Conservation (phyloP, 768 basidiomycete species). For the Amanita brunnescens region DNA sequence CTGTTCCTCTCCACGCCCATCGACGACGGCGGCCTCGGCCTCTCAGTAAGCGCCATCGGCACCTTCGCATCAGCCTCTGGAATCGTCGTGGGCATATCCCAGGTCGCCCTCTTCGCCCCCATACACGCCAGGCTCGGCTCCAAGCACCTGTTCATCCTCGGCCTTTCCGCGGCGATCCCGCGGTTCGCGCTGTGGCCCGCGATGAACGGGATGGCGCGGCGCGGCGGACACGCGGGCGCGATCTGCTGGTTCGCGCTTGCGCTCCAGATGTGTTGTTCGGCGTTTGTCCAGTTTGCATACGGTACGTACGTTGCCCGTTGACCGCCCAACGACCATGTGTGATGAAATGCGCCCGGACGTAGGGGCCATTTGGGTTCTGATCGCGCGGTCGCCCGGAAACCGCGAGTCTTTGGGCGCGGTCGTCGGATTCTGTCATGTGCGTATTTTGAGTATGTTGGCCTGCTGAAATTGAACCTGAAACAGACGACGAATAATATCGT, state of each 20-base stretch:
- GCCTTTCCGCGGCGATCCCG: slow-evolving; percentile 33
- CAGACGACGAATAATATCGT: too few species aligned
- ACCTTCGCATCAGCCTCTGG: slow-evolving; percentile 43
- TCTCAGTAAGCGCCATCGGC: slow-evolving; percentile 51
- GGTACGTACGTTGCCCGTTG: too few species aligned
- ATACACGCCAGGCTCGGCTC: slow-evolving; percentile 28
- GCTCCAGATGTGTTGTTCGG: not conserved
- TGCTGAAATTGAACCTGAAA: too few species aligned
- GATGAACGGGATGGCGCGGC: not conserved
- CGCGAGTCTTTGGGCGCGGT: too few species aligned
- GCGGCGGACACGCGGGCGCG: not conserved
- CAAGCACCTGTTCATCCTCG: slow-evolving; percentile 32
- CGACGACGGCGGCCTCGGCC: too few species aligned
- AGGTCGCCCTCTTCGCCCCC: slow-evolving; percentile 50
- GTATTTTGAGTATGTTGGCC: too few species aligned
- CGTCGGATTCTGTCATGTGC: too few species aligned
- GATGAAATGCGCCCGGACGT: too few species aligned
- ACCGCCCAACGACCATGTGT: too few species aligned
- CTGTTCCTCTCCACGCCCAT: slow-evolving; percentile 59
- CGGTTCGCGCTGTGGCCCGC: slow-evolving; percentile 41
- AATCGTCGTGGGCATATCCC: slow-evolving; percentile 43
- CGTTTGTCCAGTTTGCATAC: not conserved
- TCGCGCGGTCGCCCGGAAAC: too few species aligned
- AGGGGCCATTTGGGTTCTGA: too few species aligned
- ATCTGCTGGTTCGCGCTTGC: not conserved